Base-by-base conservation (phyloP, 1,284 basidiomycete species). In the Gymnopus androsaceus region DNA sequence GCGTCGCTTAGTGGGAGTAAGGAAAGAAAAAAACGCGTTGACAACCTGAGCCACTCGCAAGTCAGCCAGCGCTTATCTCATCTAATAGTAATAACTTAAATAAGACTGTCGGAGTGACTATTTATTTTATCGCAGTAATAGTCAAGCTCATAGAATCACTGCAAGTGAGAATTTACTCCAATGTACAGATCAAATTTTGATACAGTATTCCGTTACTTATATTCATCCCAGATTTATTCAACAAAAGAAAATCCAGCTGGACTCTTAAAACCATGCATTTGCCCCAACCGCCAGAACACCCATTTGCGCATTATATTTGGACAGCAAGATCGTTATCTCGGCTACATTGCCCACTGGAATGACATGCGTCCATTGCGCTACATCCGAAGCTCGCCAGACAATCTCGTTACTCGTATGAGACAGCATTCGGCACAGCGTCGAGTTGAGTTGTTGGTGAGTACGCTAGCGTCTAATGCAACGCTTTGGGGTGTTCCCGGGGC, bases 401-500 rank as follows among this genome's bases (percentile, higher is more conserved):
- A 82, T 68, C 66, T 46, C 44, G 14, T 33, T 7, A 6, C 31
- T 82, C 80, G 61, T 81, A 82, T 5, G 76, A 73, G 4, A 70
- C 74, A 7, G 70, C 75, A 48, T 67, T 66, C 1, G 67, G 56
- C 55, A 77, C 80, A 15, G 66, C 49, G 12, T 65, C 72, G 66
- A 27, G 79, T 82, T 36, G 79, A 81, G 59, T 82, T 81, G 69
- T 82, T 82, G 33, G 76, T 79, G 57, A 82, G 65, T 34, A 72
- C 71, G 8, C 69, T 70, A 19, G 76, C 75, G 63, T 79, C 76
- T 47, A 81, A 67, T 21, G 68, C 67, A 5, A 78, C 75, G 58
- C 74, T 73, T 64, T 74, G 76, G 7, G 80, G 80, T 11, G 78
- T 80, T 31, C 78, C 77, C 1, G 80, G 80, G 1, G 79, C 80